Base-by-base conservation (phyloP, 192 early-diverging fungal genomes). In the Cladochytrium replicatum region DNA sequence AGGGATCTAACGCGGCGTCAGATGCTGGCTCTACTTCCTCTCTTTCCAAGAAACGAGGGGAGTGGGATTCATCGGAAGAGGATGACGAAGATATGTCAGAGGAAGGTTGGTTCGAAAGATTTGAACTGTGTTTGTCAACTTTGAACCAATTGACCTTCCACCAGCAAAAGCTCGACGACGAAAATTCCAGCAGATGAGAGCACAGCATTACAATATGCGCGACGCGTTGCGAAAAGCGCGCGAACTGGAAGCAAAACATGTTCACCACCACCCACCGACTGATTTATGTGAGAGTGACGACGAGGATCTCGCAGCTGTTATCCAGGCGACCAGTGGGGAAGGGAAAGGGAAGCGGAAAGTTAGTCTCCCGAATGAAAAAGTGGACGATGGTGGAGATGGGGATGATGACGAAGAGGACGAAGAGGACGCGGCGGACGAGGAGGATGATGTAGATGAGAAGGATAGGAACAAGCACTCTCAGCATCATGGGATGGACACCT, bases 181-280 rank as follows among this genome's bases (percentile, higher is more conserved):
- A 41, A 68, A 74, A 60, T 98, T 98, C 64, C 74, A 71, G 32
- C 66, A 71, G 46, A 60, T 87, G 60, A 74, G 95, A 44, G 64
- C 85, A 5, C 60, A 83, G 41, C 95, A 98, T 57, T 98, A 98
- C 67, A 84, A 93, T 53, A 91, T 91, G 87, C 78, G 77, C 48
- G 67, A 74, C 5, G 84, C 82, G 23, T 54, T 88, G 37, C 81
- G 26, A 57, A 72, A 40, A 30, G 40, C 15, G 31, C 21, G 17
- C 52, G 29, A 57, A 13, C 11, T 25, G 45, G 46, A 17, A 11
- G 51, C 11, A 21, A 30, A 27, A 52, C 27, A 38, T 34, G 21
- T 39, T 32, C 8, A 29, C 19, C 27, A 31, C 28, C 39, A 31
- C 45, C 38, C 29, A 31, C 21, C 15, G n/a, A n/a, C n/a, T n/a